phyloP scores from a whole-genome alignment of 2,329 filamentous ascomycete genomes.

The Blastomyces percursus region DNA sequence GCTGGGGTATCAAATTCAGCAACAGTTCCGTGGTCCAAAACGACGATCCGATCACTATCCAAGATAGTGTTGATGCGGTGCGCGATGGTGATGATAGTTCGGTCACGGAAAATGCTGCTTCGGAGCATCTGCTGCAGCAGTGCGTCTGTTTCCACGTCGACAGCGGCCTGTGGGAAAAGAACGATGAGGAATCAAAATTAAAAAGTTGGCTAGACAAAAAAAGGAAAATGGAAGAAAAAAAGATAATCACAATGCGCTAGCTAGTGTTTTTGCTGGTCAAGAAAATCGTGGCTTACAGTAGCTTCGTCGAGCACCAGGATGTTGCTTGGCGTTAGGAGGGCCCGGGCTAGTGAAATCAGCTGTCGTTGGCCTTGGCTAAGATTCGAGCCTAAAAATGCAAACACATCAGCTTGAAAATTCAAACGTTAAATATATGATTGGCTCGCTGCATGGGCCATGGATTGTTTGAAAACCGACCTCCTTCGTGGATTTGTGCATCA shows the following conservation, averaged over 20 bases:
- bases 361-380: slow-evolving; percentile 91
- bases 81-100: slow-evolving; percentile 96
- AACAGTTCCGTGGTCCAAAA: slow-evolving; percentile 81
- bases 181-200: background rate
- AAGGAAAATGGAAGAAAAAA: slow-evolving; percentile 1
- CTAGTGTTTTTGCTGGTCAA: background rate
- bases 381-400: slow-evolving; percentile 59
- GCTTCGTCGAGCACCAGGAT: slow-evolving; percentile 96
- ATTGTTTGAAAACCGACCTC: slow-evolving; percentile 51
- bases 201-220: slow-evolving; percentile 8
- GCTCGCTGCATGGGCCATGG: background rate
- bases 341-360: slow-evolving; percentile 83
- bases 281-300: slow-evolving; percentile 47
- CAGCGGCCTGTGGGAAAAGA: slow-evolving; percentile 43
- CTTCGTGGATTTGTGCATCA: slow-evolving; percentile 86
- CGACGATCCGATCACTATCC: slow-evolving; percentile 76
- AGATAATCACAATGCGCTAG: background rate
- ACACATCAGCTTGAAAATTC: background rate
- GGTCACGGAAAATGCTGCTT: slow-evolving; percentile 65
- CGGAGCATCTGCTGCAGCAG: slow-evolving; percentile 54
- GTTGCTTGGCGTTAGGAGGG: slow-evolving; percentile 88
- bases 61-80: slow-evolving; percentile 98
- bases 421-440: background rate
- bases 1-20: slow-evolving; percentile 85
- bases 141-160: slow-evolving; percentile 57